Base-by-base conservation (phyloP, 2,329 filamentous ascomycete genomes). In the Hansfordia pulvinata region DNA sequence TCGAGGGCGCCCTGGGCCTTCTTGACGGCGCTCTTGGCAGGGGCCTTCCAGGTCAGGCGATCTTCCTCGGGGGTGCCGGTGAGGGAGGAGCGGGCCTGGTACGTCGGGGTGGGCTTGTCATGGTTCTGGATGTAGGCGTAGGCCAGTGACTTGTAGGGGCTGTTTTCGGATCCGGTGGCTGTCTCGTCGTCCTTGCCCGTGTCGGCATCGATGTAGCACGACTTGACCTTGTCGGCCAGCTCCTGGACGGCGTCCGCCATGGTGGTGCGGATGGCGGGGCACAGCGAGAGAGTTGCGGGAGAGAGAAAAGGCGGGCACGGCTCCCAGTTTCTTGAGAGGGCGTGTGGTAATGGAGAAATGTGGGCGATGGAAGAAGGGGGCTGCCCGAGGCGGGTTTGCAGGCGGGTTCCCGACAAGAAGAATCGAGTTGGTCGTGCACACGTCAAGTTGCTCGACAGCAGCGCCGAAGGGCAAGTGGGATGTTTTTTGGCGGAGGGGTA, bases 11-110 rank as follows among this genome's bases (percentile, higher is more conserved):
- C 76, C 58, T 72, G 71, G 4, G 78, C 80, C 58, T 92, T 92
- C 64, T 93, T 93, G 47, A 84, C 53, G 13, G 82, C 83, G 33
- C 78, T 80, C 61, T 90, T 92, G 33, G 80, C 76, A 12, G 74
- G 78, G 29, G 78, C 75, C 58, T 86, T 88, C 79, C 78, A 93
- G 41, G 73, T 67, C 36, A 76, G 54, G 37, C 71, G 67, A 46
- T 66, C 66, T 39, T 66, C 64, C 29, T 58, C 64, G n/a, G 66
- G 54, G 13, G 67, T 50, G 15, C 69, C 72, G 25, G 70, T 76
- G 33, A 67, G 60, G 17, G 73, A 77, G 39, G 80, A 78, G 48
- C 77, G 72, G 25, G 66, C 73, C 36, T 77, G 61, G 53, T 82
- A 90, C 34, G 68, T 62, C 23, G 62, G 59, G 30, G 72, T 64